Evolutionary conservation across 192 early-diverging fungal species (phyloP), one percentile per base, ranked within the genome.

Genomic region (Chytriomyces sp.): DNA sequence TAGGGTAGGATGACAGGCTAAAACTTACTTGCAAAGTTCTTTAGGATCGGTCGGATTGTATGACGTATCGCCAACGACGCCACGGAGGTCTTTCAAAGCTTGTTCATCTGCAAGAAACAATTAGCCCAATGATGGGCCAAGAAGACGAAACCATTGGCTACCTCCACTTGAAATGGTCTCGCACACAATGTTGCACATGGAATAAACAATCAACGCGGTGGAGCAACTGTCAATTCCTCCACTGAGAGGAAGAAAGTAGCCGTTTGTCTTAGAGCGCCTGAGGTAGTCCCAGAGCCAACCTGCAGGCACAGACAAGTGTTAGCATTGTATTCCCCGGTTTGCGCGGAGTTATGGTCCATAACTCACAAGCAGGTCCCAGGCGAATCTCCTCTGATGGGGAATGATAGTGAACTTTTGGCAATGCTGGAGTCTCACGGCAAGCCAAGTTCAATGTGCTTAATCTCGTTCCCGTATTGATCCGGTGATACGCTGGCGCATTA

Each of bases 251-350:
- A 99, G 80, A 71, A 99, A 99, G 83, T 89, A 98, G 0, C 97
- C 97, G 6, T 87, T 87, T 31, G 58, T 26, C 52, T 92, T 91
- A 31, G 96, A 95, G 28, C 98, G 82, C 6, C 98, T 86, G 38
- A 99, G 82, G 71, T 99, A 99, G 77, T 99, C 98, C 98, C 98
- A 99, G 26, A 99, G 85, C 98, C 98, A 99, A 84, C 98, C 98
- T n/a, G n/a, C n/a, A n/a, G n/a, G n/a, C n/a, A n/a, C n/a, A n/a
- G n/a, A n/a, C n/a, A n/a, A 2, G 97, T 96, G 26, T 96, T 57
- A 93, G 49, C 52, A 25, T 67, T 61, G 5, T 37, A 58, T 8
- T 25, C 12, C 10, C 26, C 10, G 10, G 26, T 58, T 19, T 14
- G 26, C 8, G n/a, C 40, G 25, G 26, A 7, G 8, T 58, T 58